phyloP scores from a whole-genome alignment of 345 rosid genomes.

The Psidium friedrichsthalianum region DNA sequence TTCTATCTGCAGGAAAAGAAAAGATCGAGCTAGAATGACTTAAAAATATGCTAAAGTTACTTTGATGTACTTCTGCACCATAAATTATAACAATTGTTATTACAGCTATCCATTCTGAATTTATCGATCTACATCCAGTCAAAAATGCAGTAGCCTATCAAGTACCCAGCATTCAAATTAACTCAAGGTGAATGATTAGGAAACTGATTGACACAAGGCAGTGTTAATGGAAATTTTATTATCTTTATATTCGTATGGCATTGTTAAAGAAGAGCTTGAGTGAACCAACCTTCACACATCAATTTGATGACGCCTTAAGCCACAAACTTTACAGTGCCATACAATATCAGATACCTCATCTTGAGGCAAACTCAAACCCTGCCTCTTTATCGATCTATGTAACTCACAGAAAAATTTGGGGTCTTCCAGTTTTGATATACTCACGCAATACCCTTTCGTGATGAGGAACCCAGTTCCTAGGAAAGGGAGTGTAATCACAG shows the following conservation, averaged over 20 bases:
- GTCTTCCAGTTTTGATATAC: constrained; percentile 64
- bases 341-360: constrained; percentile 77
- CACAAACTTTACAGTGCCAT: constrained; percentile 85
- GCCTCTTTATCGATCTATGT: constrained; percentile 47
- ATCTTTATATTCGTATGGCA: not conserved
- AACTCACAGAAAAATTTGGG: constrained; percentile 75
- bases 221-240: not conserved
- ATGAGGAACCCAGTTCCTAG: constrained; percentile 77
- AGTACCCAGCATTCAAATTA: not conserved
- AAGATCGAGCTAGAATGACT: not conserved
- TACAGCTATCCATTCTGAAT: not conserved
- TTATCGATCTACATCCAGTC: not conserved
- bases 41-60: not conserved
- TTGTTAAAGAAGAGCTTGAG: not conserved
- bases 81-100: not conserved
- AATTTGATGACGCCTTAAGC: constrained; percentile 43
- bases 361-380: constrained; percentile 68
- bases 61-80: not conserved
- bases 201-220: not conserved
- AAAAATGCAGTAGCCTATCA: not conserved
- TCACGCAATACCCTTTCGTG: constrained; percentile 75
- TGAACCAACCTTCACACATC: constrained; percentile 14
- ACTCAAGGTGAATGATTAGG: not conserved
- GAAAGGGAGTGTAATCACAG: constrained; percentile 89
- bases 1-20: not conserved